Evolutionary conservation across 78 protist species (phyloP), one percentile per base, ranked within the genome.

Genomic region (Planoprotostelium fungivorum): DNA sequence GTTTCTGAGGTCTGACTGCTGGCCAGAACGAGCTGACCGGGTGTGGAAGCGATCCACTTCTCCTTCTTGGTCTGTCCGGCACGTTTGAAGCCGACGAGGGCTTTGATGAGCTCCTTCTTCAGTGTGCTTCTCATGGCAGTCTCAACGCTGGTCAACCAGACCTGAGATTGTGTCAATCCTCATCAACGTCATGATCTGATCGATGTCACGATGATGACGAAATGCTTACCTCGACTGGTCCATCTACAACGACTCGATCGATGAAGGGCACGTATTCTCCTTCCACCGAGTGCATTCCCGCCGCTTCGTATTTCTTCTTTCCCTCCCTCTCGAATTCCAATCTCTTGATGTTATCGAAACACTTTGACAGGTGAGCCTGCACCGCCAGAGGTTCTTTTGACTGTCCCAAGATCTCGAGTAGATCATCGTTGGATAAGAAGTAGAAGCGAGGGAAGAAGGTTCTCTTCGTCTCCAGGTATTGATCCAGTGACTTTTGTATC

Each of bases 371-470:
- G 90, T 98, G 99, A 35, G 95, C 94, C 93, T 98, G 99, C 29
- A 97, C 87, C 88, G 90, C 92, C 37, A 84, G 36, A 35, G 93
- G 63, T 38, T 95, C 97, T 38, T 94, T 95, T 84, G 95, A 63
- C 89, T 96, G 95, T 90, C 99, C 99, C 37, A 99, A 93, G 87
- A 99, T 97, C 91, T 99, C 99, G 34, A 99, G 96, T 37, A 99
- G 90, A 89, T 99, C 99, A 73, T 97, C 96, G 92, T 99, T 99
- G 38, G 99, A 99, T 1, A 99, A 96, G 38, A 98, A 99, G 95
- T 98, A 99, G 96, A 99, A 98, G 37, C 99, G 96, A 0, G 99
- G 98, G 92, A 98, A 98, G 16, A 97, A 51, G 10, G 94, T n/a
- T 31, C 99, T 94, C 91, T 98, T 98, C 1, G 90, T n/a, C 88